Evolutionary conservation across 129 eudicot species (phyloP).

Genomic region (Escallonia rubra): DNA sequence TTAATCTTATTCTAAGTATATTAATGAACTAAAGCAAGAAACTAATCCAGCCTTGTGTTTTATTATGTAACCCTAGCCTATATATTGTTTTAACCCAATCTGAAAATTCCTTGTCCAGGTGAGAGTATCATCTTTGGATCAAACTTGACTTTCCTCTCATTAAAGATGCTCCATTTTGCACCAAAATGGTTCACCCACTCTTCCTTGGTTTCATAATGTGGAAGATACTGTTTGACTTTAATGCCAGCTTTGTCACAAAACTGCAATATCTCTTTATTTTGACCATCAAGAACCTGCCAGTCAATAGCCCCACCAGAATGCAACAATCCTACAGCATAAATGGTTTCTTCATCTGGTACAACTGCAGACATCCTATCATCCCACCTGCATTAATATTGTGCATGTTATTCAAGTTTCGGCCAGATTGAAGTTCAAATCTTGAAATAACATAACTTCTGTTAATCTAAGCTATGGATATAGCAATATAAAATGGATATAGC

Average conservation of each 20-base stretch:
- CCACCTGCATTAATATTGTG: slow-evolving; percentile 31
- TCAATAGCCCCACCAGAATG: slow-evolving; percentile 19
- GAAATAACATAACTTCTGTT: too few species aligned
- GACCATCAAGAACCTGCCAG: slow-evolving; percentile 13
- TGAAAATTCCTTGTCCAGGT: too few species aligned
- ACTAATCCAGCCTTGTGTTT: too few species aligned
- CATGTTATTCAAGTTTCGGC: neutral
- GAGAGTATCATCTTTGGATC: too few species aligned
- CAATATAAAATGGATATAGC: too few species aligned
- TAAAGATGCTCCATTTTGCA: too few species aligned
- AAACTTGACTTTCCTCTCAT: too few species aligned
- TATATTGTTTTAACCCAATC: too few species aligned
- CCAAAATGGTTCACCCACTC: slow-evolving; percentile 1
- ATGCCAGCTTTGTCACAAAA: slow-evolving; percentile 28
- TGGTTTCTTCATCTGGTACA: slow-evolving; percentile 38
- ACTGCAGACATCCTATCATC: slow-evolving; percentile 14
- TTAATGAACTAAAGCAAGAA: too few species aligned
- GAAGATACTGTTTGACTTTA: slow-evolving; percentile 37
- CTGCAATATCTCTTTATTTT: slow-evolving; percentile 23
- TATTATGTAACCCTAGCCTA: too few species aligned
- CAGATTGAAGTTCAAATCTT: neutral
- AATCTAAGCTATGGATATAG: too few species aligned
- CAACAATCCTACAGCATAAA: slow-evolving; percentile 36
- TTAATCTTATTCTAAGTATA: too few species aligned
- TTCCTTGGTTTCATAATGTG: slow-evolving; percentile 29